Evolutionary conservation across 768 basidiomycete genomes (phyloP).

Genomic region (Cyclocybe aegerita): DNA sequence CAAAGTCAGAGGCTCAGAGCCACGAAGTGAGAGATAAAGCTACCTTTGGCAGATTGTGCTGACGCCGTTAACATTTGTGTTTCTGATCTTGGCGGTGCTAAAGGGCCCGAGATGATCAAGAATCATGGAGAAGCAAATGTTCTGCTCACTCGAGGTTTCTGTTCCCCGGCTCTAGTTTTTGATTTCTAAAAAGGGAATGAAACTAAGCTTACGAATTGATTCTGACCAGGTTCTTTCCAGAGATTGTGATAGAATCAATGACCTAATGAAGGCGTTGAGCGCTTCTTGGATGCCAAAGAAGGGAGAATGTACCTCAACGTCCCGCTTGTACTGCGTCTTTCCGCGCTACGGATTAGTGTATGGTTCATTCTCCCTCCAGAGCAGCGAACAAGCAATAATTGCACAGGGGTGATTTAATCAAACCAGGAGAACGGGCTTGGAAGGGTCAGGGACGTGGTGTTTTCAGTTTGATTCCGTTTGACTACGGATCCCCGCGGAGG

Average conservation of each 20-base stretch:
- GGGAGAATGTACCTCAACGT: constrained; percentile 15
- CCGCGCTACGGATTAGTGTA: constrained; percentile 21
- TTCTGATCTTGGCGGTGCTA: constrained; percentile 32
- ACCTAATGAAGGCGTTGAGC: constrained; percentile 8
- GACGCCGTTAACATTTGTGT: constrained; percentile 27
- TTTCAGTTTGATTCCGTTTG: too few species aligned
- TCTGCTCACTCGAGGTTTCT: constrained; percentile 35
- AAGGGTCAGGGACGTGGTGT: too few species aligned
- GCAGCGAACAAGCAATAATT: too few species aligned
- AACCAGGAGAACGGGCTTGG: too few species aligned
- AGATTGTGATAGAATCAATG: constrained; percentile 33
- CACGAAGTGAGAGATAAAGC: neutral
- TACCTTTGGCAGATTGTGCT: constrained; percentile 29
- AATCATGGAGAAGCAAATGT: neutral
- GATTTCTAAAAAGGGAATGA: neutral
- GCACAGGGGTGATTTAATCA: too few species aligned
- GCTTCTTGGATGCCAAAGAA: neutral
- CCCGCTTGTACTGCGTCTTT: constrained; percentile 29
- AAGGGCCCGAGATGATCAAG: neutral
- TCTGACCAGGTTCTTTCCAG: constrained; percentile 27
- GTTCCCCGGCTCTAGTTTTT: neutral
- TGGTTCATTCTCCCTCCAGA: too few species aligned
- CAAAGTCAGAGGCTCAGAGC: neutral
- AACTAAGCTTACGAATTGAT: constrained; percentile 29
- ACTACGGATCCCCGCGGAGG: too few species aligned